Conservation (phyloP, 2,329 filamentous ascomycete genomes). For the Diaporthe helianthi region DNA sequence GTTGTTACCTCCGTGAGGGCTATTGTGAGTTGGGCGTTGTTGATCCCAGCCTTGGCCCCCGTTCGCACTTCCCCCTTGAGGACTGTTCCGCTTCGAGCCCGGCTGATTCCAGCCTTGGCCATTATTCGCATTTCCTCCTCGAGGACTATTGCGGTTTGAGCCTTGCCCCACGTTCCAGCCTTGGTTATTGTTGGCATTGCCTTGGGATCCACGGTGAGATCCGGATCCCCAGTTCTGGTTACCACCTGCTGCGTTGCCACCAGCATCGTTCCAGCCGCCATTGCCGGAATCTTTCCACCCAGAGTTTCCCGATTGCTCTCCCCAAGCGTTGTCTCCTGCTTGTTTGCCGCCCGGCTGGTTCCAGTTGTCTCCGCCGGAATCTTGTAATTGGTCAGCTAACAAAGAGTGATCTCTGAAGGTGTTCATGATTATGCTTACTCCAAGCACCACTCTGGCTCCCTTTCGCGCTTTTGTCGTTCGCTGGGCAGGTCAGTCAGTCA, state of each 20-base stretch:
- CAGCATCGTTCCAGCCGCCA: neutral
- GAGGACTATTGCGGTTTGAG: neutral
- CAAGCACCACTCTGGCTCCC: slow-evolving; percentile 20
- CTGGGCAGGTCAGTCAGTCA: slow-evolving; percentile 17
- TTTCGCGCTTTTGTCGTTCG: slow-evolving; percentile 14
- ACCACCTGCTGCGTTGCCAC: neutral
- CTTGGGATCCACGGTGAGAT: slow-evolving; percentile 2
- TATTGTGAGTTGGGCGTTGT: neutral
- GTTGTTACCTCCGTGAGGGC: neutral
- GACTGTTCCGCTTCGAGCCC: neutral
- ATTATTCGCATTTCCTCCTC: neutral
- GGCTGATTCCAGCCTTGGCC: neutral
- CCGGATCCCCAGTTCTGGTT: slow-evolving; percentile 26
- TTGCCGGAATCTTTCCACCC: neutral
- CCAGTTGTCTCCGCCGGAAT: neutral
- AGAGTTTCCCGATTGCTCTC: neutral
- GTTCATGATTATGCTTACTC: slow-evolving; percentile 10
- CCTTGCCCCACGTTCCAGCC: slow-evolving; percentile 7
- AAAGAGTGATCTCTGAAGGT: too few relatives aligned
- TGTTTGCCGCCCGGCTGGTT: neutral
- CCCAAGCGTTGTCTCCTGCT: slow-evolving; percentile 2
- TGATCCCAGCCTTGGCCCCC: neutral
- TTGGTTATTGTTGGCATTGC: neutral
- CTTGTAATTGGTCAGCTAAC: neutral
- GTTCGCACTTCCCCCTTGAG: neutral